Conservation (phyloP, 2,329 filamentous ascomycete genomes). For the Didymella keratinophila region DNA sequence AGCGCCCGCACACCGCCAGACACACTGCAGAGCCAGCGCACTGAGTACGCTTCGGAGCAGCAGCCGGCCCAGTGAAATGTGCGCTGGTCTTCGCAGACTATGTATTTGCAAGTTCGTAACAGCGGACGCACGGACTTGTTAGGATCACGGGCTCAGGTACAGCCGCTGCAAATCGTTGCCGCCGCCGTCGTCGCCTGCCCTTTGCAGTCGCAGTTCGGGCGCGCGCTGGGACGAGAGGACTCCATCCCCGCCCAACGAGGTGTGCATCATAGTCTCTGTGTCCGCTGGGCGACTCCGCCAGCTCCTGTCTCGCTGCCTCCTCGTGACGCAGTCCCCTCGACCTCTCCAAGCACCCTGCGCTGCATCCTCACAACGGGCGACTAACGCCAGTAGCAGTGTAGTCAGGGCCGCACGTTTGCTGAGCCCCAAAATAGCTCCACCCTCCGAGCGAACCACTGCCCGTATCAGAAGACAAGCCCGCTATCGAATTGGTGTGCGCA, state of each 20-base stretch:
- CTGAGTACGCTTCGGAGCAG: background rate
- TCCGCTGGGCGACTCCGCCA: slow-evolving; percentile 10
- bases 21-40: background rate
- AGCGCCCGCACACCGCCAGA: slow-evolving; percentile 18
- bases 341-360: slow-evolving; percentile 18
- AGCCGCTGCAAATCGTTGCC: slow-evolving; percentile 29
- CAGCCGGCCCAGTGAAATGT: background rate
- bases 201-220: slow-evolving; percentile 31
- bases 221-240: slow-evolving; percentile 20
- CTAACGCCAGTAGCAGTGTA: slow-evolving; percentile 31
- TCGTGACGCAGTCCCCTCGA: slow-evolving; percentile 21
- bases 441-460: slow-evolving; percentile 21
- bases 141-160: slow-evolving; percentile 19
- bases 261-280: slow-evolving; percentile 4
- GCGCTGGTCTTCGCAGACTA: background rate
- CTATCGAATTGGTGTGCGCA: slow-evolving; percentile 18
- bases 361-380: slow-evolving; percentile 27
- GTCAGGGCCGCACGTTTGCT: slow-evolving; percentile 34
- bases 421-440: slow-evolving; percentile 36
- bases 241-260: slow-evolving; percentile 9
- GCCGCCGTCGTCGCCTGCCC: slow-evolving; percentile 31
- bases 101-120: slow-evolving; percentile 25
- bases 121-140: slow-evolving; percentile 16
- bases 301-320: slow-evolving; percentile 1
- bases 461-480: slow-evolving; percentile 16